phyloP scores from a whole-genome alignment of 495 filamentous ascomycete genomes.

The Trichoderma reesei region DNA sequence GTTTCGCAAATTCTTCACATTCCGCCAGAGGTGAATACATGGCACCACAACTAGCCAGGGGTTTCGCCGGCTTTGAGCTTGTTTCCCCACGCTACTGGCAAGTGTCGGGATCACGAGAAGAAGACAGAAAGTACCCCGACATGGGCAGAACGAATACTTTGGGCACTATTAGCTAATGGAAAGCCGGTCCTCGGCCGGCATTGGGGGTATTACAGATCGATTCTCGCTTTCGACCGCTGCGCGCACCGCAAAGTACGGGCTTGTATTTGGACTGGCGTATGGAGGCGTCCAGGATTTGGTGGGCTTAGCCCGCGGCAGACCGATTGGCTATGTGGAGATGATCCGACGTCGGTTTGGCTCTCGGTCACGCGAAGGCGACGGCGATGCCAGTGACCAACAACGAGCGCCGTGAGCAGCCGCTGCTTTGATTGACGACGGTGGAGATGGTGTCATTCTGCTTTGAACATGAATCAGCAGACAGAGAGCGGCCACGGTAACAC shows the following conservation, averaged over 20 bases:
- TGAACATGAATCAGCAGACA: not conserved
- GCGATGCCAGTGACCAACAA: not conserved
- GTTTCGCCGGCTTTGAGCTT: not conserved
- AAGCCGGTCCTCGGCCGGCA: constrained; percentile 2
- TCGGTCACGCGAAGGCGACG: not conserved
- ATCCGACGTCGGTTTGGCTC: constrained; percentile 27
- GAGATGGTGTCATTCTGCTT: not conserved
- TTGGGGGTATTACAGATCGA: constrained; percentile 45
- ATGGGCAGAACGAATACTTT: not conserved
- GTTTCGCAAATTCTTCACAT: too few relatives aligned
- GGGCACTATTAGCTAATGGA: constrained; percentile 10
- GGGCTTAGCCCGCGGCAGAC: constrained; percentile 50
- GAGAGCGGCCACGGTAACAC: too few relatives aligned
- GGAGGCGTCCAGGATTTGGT: constrained; percentile 64
- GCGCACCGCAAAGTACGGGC: constrained; percentile 68
- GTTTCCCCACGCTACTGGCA: constrained; percentile 1
- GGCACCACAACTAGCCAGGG: not conserved
- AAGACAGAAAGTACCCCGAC: not conserved
- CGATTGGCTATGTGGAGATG: constrained; percentile 62
- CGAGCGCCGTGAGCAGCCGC: constrained; percentile 4
- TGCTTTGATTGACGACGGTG: not conserved
- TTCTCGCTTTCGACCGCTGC: constrained; percentile 76
- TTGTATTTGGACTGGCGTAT: constrained; percentile 68
- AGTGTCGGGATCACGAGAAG: not conserved
- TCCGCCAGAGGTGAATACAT: not conserved